These are phyloP conservation scores for Diaporthe sp. DNA, from an alignment of 2,329 filamentous ascomycete genomes.

Conservation along the genomic window DNA sequence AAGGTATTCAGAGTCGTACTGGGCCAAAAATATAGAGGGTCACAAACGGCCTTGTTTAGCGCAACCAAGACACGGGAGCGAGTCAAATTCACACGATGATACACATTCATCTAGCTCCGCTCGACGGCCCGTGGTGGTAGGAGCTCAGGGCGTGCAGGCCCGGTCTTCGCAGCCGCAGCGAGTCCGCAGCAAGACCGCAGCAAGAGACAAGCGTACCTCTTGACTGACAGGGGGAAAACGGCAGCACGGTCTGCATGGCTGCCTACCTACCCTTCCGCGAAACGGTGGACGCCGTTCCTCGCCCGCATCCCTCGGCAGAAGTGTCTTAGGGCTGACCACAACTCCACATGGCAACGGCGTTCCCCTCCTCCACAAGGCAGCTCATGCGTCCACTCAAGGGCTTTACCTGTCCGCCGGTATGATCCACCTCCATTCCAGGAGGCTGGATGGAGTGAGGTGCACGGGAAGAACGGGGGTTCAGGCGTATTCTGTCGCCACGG, in stretches of 20 bases:
- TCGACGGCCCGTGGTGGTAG: conserved; percentile 18
- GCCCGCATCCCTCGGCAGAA: conserved; percentile 27
- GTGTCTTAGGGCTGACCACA: conserved; percentile 32
- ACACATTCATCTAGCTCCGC: background rate
- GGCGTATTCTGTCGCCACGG: conserved; percentile 5
- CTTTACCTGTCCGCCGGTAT: conserved; percentile 30
- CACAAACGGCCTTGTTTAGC: conserved; percentile 6
- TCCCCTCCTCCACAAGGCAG: background rate
- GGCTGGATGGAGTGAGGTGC: background rate
- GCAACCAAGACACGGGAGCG: conserved; percentile 14
- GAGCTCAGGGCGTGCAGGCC: background rate
- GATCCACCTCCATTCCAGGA: conserved; percentile 15
- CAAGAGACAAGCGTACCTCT: background rate
- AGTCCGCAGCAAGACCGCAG: background rate
- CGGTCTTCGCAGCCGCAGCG: background rate
- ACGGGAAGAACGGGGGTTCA: background rate
- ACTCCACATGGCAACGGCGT: conserved; percentile 4
- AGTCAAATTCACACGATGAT: conserved; percentile 19
- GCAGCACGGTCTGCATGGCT: background rate
- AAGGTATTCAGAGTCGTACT: background rate
- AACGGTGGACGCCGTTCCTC: conserved; percentile 22
- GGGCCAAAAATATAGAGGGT: conserved; percentile 6
- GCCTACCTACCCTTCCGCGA: conserved; percentile 4
- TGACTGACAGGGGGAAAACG: background rate
- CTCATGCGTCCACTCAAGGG: conserved; percentile 28